Evolutionary conservation across 805 yeast species (phyloP), one percentile per base, ranked within the genome.

Genomic region (Cyberlindnera euphorbiae): DNA sequence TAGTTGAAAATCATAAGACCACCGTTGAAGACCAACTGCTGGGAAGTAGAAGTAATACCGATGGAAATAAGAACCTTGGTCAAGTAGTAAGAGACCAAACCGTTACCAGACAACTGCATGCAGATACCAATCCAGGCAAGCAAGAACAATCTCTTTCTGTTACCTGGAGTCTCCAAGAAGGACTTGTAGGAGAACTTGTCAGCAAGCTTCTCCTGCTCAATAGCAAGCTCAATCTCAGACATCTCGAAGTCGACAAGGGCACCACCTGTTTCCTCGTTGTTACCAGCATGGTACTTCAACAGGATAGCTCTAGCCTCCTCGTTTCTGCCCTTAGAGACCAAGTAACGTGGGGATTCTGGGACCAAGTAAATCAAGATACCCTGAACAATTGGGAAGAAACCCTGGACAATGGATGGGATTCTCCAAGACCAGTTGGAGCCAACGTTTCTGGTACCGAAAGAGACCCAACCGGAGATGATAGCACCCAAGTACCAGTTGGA

Each of bases 401-500:
- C 74, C 55, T 76, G 82, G 28, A 75, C 41, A 33, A 63, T 63
- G 10, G 76, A 63, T 26, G 82, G 81, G 36, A 75, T 59, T 57
- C 75, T 70, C 80, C 80, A 75, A 18, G 67, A 58, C 63, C 67
- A 66, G 26, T 58, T 50, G 30, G 47, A 30, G 17, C 38, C 34
- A 26, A 55, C 24, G 36, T 44, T 45, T 42, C 56, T 55, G 13
- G 74, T 61, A 49, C 77, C 79, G 44, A 60, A 71, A 3, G 75
- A 62, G 33, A 66, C 63, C 72, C 75, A 68, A 18, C 75, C 71
- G 7, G 78, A 73, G 31, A 73, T 52, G 37, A 71, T 50, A n/a
- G 76, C 75, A 30, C 79, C 79, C 26, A 71, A 47, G 46, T 69
- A 71, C 77, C 76, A 72, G 42, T 67, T 65, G 15, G 68, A 63